phyloP scores from a whole-genome alignment of 371 early-diverging fungal species.

The Mucor saturninus region DNA sequence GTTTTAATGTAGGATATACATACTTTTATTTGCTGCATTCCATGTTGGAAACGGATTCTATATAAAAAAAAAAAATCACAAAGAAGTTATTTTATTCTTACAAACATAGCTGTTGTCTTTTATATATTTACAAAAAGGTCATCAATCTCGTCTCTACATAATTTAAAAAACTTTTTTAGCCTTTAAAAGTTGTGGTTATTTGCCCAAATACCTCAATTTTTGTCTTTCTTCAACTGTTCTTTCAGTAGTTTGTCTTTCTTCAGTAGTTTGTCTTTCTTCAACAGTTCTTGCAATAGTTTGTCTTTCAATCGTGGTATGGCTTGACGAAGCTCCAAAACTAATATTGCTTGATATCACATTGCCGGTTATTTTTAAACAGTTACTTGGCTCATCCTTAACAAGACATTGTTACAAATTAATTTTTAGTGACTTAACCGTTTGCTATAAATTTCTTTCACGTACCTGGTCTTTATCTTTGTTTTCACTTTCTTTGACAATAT shows the following conservation, averaged over 20 bases:
- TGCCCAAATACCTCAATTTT: slow-evolving; percentile 17
- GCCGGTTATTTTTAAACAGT: slow-evolving; percentile 18
- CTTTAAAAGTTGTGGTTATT: slow-evolving; percentile 12
- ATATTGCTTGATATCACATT: slow-evolving; percentile 19
- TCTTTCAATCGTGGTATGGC: slow-evolving; percentile 17
- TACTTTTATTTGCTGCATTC: slow-evolving; percentile 16
- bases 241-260: too few relatives aligned
- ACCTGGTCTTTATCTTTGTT: slow-evolving; percentile 17
- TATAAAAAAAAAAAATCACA: slow-evolving; percentile 1
- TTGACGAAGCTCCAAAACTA: slow-evolving; percentile 16
- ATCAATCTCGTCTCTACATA: slow-evolving; percentile 12
- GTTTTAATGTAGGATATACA: slow-evolving; percentile 11
- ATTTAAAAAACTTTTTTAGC: slow-evolving; percentile 5
- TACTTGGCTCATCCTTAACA: slow-evolving; percentile 18
- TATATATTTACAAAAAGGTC: slow-evolving; percentile 16
- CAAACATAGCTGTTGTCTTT: slow-evolving; percentile 16
- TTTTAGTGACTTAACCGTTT: slow-evolving; percentile 16
- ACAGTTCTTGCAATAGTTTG: slow-evolving; percentile 16
- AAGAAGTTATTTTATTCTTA: slow-evolving; percentile 16
- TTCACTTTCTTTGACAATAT: slow-evolving; percentile 17
- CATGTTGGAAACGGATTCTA: slow-evolving; percentile 16
- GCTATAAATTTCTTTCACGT: slow-evolving; percentile 11
- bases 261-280: slow-evolving; percentile 16
- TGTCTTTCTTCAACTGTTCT: slow-evolving; percentile 1
- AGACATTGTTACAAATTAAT: slow-evolving; percentile 17